phyloP scores from a whole-genome alignment of 2,329 filamentous ascomycete genomes.

The Ophiosphaerella herpotricha region DNA sequence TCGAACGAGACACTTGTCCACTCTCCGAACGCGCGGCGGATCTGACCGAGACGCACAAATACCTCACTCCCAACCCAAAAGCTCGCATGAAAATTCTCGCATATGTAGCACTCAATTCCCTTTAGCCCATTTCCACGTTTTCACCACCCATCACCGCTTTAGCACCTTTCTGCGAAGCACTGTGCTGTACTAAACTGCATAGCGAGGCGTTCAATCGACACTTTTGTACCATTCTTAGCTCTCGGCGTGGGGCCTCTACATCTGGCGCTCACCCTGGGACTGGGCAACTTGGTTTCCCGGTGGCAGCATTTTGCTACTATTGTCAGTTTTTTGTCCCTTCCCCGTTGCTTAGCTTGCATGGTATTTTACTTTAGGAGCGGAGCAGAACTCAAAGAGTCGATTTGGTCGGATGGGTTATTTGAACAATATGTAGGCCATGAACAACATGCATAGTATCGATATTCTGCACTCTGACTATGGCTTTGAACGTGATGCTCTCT shows the following conservation, averaged over 20 bases:
- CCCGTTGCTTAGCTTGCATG: background rate
- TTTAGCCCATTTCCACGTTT: background rate
- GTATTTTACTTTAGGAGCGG: background rate
- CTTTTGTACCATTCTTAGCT: constrained; percentile 25
- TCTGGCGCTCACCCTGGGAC: constrained; percentile 4
- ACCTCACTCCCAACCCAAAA: constrained; percentile 2
- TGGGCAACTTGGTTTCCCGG: background rate
- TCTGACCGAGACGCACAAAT: constrained; percentile 5
- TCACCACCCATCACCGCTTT: constrained; percentile 1
- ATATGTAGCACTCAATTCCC: background rate
- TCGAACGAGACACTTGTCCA: constrained; percentile 21
- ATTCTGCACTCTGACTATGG: too few relatives aligned
- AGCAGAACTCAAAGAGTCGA: background rate
- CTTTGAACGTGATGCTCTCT: too few relatives aligned
- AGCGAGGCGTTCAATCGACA: constrained; percentile 36
- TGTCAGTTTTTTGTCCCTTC: background rate
- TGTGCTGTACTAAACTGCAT: constrained; percentile 33
- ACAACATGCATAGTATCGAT: too few relatives aligned
- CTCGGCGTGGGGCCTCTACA: constrained; percentile 20
- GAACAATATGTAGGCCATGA: too few relatives aligned
- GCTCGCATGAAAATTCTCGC: background rate
- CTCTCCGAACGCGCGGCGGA: constrained; percentile 18
- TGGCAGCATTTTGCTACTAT: background rate
- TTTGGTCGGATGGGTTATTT: too few relatives aligned
- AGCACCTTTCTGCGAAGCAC: constrained; percentile 3